A percentile compares a stretch with the other conserved stretches of the same genome.
These are phyloP conservation scores for Floccularia luteovirens DNA, from an alignment of 768 basidiomycete genomes.

Conservation along the genomic window DNA sequence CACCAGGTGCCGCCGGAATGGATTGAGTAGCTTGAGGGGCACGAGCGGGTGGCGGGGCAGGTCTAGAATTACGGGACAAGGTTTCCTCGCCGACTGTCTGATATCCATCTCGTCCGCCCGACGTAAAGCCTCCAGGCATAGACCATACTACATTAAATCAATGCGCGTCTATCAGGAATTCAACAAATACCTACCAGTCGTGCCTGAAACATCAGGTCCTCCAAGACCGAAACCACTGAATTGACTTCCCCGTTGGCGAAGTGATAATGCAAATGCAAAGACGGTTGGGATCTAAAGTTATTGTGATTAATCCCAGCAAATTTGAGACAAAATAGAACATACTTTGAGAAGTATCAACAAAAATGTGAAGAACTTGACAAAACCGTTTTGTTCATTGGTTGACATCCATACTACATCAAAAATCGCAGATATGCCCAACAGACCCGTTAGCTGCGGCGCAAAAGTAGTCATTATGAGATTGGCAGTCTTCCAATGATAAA, in stretches of 20 bases:
- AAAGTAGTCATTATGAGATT: slow-evolving; percentile 1
- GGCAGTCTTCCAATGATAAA: background rate
- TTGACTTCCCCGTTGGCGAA: slow-evolving; percentile 52
- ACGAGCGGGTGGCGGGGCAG: slow-evolving; percentile 17
- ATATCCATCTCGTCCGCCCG: slow-evolving; percentile 47
- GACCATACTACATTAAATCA: slow-evolving; percentile 50
- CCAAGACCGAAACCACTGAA: slow-evolving; percentile 43
- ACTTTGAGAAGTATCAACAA: slow-evolving; percentile 57
- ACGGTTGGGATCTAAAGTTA: slow-evolving; percentile 49
- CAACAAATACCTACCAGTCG: slow-evolving; percentile 37
- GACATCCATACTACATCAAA: slow-evolving; percentile 71
- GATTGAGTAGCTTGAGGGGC: slow-evolving; percentile 13
- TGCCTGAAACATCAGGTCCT: slow-evolving; percentile 38
- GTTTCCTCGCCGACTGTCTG: slow-evolving; percentile 54
- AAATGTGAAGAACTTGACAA: slow-evolving; percentile 48
- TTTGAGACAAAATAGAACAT: slow-evolving; percentile 2
- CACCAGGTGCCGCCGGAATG: slow-evolving; percentile 23
- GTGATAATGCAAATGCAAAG: slow-evolving; percentile 36
- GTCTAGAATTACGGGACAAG: slow-evolving; percentile 14
- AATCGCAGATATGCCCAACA: slow-evolving; percentile 52
- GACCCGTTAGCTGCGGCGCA: slow-evolving; percentile 47
- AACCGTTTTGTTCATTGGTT: slow-evolving; percentile 43
- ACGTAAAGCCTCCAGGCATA: slow-evolving; percentile 70
- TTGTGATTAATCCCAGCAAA: background rate
- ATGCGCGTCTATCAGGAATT: background rate